phyloP scores from a whole-genome alignment of 73 alveolate genomes.

The Urostyla sp. region DNA sequence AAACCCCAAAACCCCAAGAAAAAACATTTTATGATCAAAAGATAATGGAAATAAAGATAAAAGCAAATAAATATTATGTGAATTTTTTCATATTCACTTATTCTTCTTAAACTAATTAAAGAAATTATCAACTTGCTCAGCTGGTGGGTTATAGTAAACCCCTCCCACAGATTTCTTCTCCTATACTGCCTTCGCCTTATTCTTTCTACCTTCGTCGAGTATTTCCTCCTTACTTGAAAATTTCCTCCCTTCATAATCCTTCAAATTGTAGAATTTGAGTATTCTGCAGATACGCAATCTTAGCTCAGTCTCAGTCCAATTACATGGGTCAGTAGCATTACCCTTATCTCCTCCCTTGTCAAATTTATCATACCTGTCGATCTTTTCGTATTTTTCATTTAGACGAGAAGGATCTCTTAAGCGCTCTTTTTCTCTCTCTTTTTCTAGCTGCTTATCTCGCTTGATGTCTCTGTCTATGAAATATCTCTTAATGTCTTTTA shows the following conservation, averaged over 20 bases:
- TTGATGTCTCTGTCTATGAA: too few relatives aligned
- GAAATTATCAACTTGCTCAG: constrained; percentile 25
- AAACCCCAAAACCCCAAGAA: constrained; percentile 4
- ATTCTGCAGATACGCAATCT: constrained; percentile 41
- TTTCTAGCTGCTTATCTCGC: too few relatives aligned
- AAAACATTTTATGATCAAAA: neutral
- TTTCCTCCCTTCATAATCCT: constrained; percentile 10
- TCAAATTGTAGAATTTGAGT: constrained; percentile 48
- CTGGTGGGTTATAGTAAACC: constrained; percentile 23
- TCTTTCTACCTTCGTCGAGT: constrained; percentile 29
- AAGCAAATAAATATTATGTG: neutral
- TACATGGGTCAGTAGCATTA: too few relatives aligned
- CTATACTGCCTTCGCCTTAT: constrained; percentile 46
- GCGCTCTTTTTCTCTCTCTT: too few relatives aligned
- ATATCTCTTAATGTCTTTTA: constrained; percentile 48
- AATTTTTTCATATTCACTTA: neutral
- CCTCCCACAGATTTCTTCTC: constrained; percentile 47
- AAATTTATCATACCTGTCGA: too few relatives aligned
- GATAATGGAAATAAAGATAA: neutral
- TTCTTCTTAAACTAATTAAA: constrained; percentile 38
- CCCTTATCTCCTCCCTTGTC: too few relatives aligned
- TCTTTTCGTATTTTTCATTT: too few relatives aligned
- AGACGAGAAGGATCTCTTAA: too few relatives aligned
- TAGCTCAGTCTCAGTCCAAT: constrained; percentile 59
- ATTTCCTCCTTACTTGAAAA: constrained; percentile 45